Evolutionary conservation across 78 protist species (phyloP).

Genomic region (Dictyostelium brefeldianum): DNA sequence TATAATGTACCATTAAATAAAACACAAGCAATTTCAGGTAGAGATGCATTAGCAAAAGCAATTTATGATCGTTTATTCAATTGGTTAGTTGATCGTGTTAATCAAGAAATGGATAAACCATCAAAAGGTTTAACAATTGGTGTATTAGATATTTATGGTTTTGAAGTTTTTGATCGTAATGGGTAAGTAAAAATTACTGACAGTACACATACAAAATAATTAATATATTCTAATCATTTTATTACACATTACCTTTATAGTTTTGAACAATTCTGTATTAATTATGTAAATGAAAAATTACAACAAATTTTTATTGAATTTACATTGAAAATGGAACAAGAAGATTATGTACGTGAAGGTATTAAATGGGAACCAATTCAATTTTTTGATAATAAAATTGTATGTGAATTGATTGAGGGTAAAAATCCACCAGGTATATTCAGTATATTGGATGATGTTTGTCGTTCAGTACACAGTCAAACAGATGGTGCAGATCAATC

Average conservation of each 20-base stretch:
- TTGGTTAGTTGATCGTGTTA: constrained; percentile 84
- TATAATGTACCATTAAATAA: constrained; percentile 84
- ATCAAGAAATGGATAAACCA: constrained; percentile 79
- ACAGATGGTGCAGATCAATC: constrained; percentile 75
- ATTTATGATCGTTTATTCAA: constrained; percentile 58
- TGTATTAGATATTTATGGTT: constrained; percentile 95
- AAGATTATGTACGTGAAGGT: constrained; percentile 93
- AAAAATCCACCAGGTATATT: constrained; percentile 82
- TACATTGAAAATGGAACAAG: constrained; percentile 93
- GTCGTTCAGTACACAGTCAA: constrained; percentile 89
- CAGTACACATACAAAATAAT: too few relatives aligned
- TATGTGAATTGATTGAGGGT: constrained; percentile 89
- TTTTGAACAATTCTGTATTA: constrained; percentile 96
- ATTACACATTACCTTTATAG: too few relatives aligned
- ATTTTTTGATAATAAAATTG: constrained; percentile 92
- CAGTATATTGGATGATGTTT: constrained; percentile 75
- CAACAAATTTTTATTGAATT: constrained; percentile 95
- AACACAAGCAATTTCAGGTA: constrained; percentile 75
- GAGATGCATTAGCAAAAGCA: constrained; percentile 87
- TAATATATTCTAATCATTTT: too few relatives aligned
- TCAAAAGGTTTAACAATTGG: constrained; percentile 72
- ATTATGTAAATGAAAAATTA: constrained; percentile 96
- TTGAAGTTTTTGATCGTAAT: constrained; percentile 89
- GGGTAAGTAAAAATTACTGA: too few relatives aligned
- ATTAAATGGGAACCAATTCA: constrained; percentile 92